phyloP scores from a whole-genome alignment of 148 eudicot genomes.

The Amaranthus hypochondriacus region DNA sequence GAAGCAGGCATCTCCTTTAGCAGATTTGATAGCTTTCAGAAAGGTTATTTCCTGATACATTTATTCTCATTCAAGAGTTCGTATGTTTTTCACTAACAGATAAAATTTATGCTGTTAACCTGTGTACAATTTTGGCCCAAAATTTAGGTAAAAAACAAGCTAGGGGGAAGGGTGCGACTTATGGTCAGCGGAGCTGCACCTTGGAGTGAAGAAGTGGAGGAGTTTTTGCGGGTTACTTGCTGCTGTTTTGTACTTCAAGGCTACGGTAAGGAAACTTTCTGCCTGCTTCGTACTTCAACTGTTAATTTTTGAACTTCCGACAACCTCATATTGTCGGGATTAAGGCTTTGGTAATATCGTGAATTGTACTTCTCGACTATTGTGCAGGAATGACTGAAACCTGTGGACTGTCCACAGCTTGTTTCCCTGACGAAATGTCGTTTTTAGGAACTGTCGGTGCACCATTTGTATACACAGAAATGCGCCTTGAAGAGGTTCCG shows the following conservation, averaged over 20 bases:
- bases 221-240: conserved; percentile 85
- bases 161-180: conserved; percentile 80
- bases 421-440: conserved; percentile 89
- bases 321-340: neutral
- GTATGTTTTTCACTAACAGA: too few relatives aligned
- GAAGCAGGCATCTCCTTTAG: conserved; percentile 79
- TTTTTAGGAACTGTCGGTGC: conserved; percentile 81
- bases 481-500: conserved; percentile 83
- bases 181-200: conserved; percentile 94
- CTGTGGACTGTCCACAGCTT: conserved; percentile 77
- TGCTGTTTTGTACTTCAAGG: conserved; percentile 90
- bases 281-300: neutral
- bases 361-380: neutral
- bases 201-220: conserved; percentile 86
- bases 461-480: conserved; percentile 60
- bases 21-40: conserved; percentile 83
- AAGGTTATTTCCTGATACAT: conserved; percentile 43
- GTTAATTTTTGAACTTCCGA: neutral
- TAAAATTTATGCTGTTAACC: neutral
- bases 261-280: conserved; percentile 52
- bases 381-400: conserved; percentile 85
- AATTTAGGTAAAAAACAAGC: conserved; percentile 58
- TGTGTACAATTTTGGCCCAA: neutral
- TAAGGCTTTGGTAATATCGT: neutral
- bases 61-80: too few relatives aligned